phyloP scores from a whole-genome alignment of 495 filamentous ascomycete species.

The Geoglossum glabrum region DNA sequence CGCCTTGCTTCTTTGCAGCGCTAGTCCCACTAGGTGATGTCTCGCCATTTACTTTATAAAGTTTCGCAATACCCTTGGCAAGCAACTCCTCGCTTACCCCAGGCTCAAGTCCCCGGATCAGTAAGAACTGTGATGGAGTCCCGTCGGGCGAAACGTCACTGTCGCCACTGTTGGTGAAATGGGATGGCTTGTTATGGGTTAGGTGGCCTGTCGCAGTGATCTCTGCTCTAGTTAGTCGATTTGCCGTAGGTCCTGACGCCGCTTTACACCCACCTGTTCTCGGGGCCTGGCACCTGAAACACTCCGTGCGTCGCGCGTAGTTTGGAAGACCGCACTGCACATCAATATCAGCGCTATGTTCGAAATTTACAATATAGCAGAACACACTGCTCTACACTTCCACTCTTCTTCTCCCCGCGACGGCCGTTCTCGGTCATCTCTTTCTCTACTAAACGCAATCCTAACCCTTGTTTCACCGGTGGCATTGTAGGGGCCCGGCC shows the following conservation, averaged over 20 bases:
- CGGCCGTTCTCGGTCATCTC: constrained; percentile 30
- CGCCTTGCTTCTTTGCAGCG: constrained; percentile 30
- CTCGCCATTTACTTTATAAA: constrained; percentile 37
- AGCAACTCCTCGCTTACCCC: constrained; percentile 60
- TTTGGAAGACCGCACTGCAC: constrained; percentile 52
- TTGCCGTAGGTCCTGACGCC: not conserved
- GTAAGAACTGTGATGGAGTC: constrained; percentile 59
- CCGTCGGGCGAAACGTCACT: constrained; percentile 61
- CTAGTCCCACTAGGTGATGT: constrained; percentile 16
- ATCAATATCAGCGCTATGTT: constrained; percentile 4
- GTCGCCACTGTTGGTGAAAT: constrained; percentile 45
- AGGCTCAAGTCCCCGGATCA: constrained; percentile 54
- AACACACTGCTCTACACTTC: constrained; percentile 49
- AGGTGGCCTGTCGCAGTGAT: constrained; percentile 13
- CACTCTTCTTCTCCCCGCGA: constrained; percentile 47
- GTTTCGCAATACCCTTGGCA: constrained; percentile 58
- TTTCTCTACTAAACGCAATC: constrained; percentile 36
- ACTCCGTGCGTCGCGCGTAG: constrained; percentile 45
- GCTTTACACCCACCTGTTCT: constrained; percentile 36
- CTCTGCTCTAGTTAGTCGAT: constrained; percentile 6
- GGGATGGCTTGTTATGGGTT: constrained; percentile 9
- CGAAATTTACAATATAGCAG: not conserved
- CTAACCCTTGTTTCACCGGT: constrained; percentile 34
- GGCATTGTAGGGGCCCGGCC: constrained; percentile 17
- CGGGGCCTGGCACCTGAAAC: constrained; percentile 55